These are phyloP conservation scores for Skeletonema menzelii DNA, from an alignment of 108 stramenopile genomes.

Conservation along the genomic window DNA sequence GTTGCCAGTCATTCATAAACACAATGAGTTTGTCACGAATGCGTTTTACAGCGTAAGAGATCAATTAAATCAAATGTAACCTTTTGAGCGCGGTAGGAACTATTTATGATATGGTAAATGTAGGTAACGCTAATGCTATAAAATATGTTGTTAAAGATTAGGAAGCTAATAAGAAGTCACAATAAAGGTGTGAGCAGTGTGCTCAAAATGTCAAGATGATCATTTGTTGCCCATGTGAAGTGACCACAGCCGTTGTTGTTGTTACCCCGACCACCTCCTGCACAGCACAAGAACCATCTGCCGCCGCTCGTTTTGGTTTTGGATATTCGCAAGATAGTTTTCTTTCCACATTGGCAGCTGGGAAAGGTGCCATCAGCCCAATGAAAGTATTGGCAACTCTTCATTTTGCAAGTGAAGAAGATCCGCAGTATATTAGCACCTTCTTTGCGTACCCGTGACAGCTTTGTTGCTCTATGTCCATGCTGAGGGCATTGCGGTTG, in stretches of 20 bases:
- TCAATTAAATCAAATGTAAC: constrained; percentile 12
- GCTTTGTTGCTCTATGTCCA: constrained; percentile 34
- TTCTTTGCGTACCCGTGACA: constrained; percentile 48
- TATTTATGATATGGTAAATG: no score
- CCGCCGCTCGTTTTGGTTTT: constrained; percentile 63
- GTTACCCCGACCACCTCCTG: constrained; percentile 12
- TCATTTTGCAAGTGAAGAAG: constrained; percentile 50
- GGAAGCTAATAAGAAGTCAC: neutral
- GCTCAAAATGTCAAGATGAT: constrained; percentile 28
- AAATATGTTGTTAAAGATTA: no score
- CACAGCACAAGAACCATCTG: constrained; percentile 64
- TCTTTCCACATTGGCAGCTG: constrained; percentile 39
- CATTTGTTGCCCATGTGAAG: constrained; percentile 42
- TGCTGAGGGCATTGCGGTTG: constrained; percentile 55
- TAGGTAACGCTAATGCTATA: no score
- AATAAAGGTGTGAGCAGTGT: constrained; percentile 32
- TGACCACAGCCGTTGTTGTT: constrained; percentile 35
- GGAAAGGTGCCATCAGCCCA: constrained; percentile 68
- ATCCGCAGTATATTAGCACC: constrained; percentile 43
- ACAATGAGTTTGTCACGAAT: constrained; percentile 35
- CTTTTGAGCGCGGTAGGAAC: no score
- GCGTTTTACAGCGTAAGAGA: constrained; percentile 21
- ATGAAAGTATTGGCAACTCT: constrained; percentile 49
- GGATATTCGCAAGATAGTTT: constrained; percentile 46
- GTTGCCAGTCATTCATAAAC: constrained; percentile 23